Conservation (phyloP, 495 filamentous ascomycete species). For the Neurospora sp. region DNA sequence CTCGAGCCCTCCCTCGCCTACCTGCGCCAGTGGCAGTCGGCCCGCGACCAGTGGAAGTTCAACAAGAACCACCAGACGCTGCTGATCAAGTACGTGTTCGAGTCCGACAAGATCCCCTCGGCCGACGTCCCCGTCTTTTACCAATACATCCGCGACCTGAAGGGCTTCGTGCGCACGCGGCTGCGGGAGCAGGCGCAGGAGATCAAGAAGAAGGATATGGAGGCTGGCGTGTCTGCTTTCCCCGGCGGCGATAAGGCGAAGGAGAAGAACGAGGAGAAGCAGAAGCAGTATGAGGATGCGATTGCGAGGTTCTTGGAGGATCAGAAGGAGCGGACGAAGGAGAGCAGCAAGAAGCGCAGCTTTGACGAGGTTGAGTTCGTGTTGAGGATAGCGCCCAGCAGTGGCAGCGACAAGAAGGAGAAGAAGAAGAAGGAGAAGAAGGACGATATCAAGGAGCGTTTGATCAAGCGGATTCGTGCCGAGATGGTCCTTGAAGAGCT, state of each 20-base stretch:
- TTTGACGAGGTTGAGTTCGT: conserved; percentile 39
- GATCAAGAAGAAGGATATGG: conserved; percentile 39
- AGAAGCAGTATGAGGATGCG: conserved; percentile 45
- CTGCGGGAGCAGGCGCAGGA: conserved; percentile 52
- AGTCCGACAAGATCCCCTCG: conserved; percentile 51
- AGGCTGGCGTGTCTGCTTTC: conserved; percentile 32
- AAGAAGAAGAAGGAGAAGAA: not conserved
- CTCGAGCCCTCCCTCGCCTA: conserved; percentile 60
- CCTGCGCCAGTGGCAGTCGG: conserved; percentile 56
- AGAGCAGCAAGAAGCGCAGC: conserved; percentile 20
- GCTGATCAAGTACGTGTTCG: conserved; percentile 71
- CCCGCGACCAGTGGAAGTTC: conserved; percentile 73
- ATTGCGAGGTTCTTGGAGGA: conserved; percentile 34
- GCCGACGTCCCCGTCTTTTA: conserved; percentile 53
- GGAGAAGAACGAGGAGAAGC: conserved; percentile 30
- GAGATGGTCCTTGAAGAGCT: conserved; percentile 36
- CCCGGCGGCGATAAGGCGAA: conserved; percentile 30
- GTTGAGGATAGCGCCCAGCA: conserved; percentile 20
- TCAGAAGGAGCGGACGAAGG: conserved; percentile 11
- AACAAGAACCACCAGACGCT: conserved; percentile 80
- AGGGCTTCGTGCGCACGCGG: conserved; percentile 53
- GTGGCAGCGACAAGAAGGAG: not conserved
- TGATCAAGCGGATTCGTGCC: conserved; percentile 40
- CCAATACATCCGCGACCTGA: conserved; percentile 60
- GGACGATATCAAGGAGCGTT: conserved; percentile 29